These are phyloP conservation scores for Scheffersomyces lignosus DNA, from an alignment of 805 yeast species.

Conservation along the genomic window DNA sequence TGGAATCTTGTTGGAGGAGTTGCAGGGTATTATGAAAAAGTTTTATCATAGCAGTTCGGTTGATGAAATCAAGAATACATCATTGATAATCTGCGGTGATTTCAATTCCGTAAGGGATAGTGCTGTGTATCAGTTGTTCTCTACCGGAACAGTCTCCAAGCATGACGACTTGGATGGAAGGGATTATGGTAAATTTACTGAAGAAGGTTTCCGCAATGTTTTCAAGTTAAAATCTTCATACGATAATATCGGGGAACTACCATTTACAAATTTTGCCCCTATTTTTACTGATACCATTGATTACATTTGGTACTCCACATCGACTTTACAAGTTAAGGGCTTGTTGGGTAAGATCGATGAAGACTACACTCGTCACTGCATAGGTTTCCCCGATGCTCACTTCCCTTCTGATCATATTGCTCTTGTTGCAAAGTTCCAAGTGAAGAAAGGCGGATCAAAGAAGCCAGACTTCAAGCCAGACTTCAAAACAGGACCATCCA, in stretches of 20 bases:
- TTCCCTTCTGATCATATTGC: constrained; percentile 95
- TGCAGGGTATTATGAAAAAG: constrained; percentile 63
- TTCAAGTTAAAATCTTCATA: constrained; percentile 85
- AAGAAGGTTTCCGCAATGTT: constrained; percentile 80
- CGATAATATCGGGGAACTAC: constrained; percentile 80
- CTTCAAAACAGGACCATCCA: constrained; percentile 40
- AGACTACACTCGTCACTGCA: constrained; percentile 69
- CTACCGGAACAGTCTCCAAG: constrained; percentile 74
- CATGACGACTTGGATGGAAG: constrained; percentile 83
- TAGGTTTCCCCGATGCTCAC: constrained; percentile 93
- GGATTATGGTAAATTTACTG: constrained; percentile 89
- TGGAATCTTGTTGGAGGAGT: constrained; percentile 85
- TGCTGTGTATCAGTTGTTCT: constrained; percentile 89
- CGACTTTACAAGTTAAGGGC: constrained; percentile 78
- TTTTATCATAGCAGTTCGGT: constrained; percentile 43
- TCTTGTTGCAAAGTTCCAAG: constrained; percentile 74
- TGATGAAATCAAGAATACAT: constrained; percentile 58
- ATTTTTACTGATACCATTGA: constrained; percentile 91
- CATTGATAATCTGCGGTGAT: constrained; percentile 92
- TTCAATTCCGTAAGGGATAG: constrained; percentile 84
- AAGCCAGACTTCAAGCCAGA: constrained; percentile 48
- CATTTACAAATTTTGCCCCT: constrained; percentile 94
- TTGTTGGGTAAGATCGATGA: constrained; percentile 81
- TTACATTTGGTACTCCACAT: constrained; percentile 91
- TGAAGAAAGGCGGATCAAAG: constrained; percentile 47